Evolutionary conservation across 257 asterid species (phyloP).

Genomic region (Capsicum chinense): DNA sequence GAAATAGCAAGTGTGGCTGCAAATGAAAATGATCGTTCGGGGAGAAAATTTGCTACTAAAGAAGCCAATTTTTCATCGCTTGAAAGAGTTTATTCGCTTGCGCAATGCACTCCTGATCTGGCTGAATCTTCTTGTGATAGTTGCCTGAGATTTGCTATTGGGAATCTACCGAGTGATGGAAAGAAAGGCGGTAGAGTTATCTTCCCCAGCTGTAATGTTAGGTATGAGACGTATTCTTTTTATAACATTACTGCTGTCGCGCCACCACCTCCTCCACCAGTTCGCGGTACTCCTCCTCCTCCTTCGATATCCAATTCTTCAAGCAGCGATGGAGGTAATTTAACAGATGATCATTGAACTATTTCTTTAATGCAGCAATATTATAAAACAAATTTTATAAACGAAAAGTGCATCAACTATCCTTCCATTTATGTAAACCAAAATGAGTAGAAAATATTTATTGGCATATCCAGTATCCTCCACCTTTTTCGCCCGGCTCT

Average conservation of each 20-base stretch:
- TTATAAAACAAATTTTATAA: too few species aligned
- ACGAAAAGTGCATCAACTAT: too few species aligned
- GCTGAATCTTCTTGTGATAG: background rate
- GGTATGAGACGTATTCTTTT: slow-evolving; percentile 29
- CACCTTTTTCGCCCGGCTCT: background rate
- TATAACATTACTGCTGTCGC: background rate
- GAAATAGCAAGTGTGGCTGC: slow-evolving; percentile 20
- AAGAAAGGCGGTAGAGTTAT: slow-evolving; percentile 13
- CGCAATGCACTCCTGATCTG: slow-evolving; percentile 42
- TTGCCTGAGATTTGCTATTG: slow-evolving; percentile 20
- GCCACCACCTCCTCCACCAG: background rate
- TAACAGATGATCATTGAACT: too few species aligned
- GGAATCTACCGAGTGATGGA: background rate
- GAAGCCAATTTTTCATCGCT: background rate
- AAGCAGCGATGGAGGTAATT: background rate
- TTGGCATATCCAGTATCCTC: background rate
- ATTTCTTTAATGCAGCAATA: too few species aligned
- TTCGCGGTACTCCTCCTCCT: slow-evolving; percentile 7
- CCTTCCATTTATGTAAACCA: too few species aligned
- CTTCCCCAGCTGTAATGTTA: slow-evolving; percentile 31
- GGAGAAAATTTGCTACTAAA: slow-evolving; percentile 30
- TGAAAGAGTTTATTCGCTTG: slow-evolving; percentile 6
- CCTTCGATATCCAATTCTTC: background rate
- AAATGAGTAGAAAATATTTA: too few species aligned
- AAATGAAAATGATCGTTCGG: background rate